A percentile compares a stretch with the other conserved stretches of the same genome.
phyloP scores from a whole-genome alignment of 1,284 basidiomycete genomes.

The Ceratobasidium sp. region DNA sequence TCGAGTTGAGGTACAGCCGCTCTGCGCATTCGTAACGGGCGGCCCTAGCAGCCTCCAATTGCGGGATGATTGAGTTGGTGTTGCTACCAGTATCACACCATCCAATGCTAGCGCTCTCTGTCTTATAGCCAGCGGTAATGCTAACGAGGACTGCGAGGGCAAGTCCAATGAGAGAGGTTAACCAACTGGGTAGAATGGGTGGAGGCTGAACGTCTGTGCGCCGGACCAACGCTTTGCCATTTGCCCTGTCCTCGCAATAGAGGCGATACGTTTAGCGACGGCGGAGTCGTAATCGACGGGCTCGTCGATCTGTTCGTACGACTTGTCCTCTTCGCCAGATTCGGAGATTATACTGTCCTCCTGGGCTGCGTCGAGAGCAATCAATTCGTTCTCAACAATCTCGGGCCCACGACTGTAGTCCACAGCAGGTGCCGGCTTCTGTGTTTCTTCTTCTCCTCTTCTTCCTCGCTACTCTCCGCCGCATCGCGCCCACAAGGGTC shows the following conservation, averaged over 20 bases:
- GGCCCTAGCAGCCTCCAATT: slow-evolving; percentile 42
- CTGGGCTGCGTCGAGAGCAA: slow-evolving; percentile 44
- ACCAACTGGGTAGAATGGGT: slow-evolving; percentile 45
- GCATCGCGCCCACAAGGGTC: slow-evolving; percentile 13
- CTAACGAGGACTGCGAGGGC: slow-evolving; percentile 43
- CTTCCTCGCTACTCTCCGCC: slow-evolving; percentile 14
- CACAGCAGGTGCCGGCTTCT: slow-evolving; percentile 44
- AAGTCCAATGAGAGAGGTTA: slow-evolving; percentile 42
- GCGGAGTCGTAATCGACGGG: slow-evolving; percentile 42
- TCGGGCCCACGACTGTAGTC: not conserved
- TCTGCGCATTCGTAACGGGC: slow-evolving; percentile 29
- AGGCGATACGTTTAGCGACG: slow-evolving; percentile 43
- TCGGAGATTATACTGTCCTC: slow-evolving; percentile 34
- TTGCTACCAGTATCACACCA: slow-evolving; percentile 54
- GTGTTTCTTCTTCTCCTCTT: slow-evolving; percentile 43
- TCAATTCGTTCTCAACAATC: slow-evolving; percentile 10
- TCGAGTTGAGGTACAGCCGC: slow-evolving; percentile 20
- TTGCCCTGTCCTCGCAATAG: slow-evolving; percentile 44
- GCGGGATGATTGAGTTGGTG: slow-evolving; percentile 50
- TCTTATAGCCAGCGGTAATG: slow-evolving; percentile 49
- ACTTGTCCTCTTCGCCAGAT: slow-evolving; percentile 46
- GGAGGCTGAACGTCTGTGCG: slow-evolving; percentile 40
- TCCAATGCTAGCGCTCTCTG: slow-evolving; percentile 51
- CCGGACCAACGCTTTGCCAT: slow-evolving; percentile 27
- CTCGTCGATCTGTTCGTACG: slow-evolving; percentile 49